Conservation (phyloP, 2,329 filamentous ascomycete species). For the Fusarium nygamai region DNA sequence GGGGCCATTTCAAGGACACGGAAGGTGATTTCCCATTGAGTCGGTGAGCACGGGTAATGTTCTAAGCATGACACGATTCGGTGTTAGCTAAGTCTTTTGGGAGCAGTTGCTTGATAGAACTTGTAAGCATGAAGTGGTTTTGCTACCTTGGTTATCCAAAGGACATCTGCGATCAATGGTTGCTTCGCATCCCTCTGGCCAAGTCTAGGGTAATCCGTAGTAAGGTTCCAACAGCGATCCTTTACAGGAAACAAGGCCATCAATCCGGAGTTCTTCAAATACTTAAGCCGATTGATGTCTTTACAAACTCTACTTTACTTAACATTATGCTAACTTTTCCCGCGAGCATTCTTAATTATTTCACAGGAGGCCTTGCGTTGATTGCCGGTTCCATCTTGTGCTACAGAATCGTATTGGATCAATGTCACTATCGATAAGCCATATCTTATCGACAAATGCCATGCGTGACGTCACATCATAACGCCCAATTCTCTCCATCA, state of each 20-base stretch:
- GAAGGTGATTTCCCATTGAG: neutral
- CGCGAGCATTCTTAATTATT: too few species aligned
- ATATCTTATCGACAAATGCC: neutral
- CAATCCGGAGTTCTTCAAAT: accelerated
- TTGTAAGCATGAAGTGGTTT: accelerated
- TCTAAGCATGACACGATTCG: neutral
- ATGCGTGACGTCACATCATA: neutral
- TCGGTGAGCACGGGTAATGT: neutral
- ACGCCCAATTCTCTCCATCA: neutral
- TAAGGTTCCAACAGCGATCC: accelerated
- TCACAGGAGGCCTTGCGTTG: too few species aligned
- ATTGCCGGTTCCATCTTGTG: too few species aligned
- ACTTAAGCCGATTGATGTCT: too few species aligned
- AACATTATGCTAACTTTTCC: too few species aligned
- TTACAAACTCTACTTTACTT: too few species aligned
- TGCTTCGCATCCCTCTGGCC: accelerated
- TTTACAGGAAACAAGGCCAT: too few species aligned
- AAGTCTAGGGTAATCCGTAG: neutral
- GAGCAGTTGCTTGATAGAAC: too few species aligned
- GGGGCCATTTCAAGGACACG: too few species aligned
- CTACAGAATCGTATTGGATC: too few species aligned
- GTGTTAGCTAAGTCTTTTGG: accelerated
- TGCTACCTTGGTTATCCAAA: neutral
- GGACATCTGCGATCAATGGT: neutral
- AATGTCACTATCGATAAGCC: neutral